Percentiles rank a stretch among this genome's conserved stretches.
phyloP scores from a whole-genome alignment of 176 grass and related monocot species.

The Cocos nucifera region DNA sequence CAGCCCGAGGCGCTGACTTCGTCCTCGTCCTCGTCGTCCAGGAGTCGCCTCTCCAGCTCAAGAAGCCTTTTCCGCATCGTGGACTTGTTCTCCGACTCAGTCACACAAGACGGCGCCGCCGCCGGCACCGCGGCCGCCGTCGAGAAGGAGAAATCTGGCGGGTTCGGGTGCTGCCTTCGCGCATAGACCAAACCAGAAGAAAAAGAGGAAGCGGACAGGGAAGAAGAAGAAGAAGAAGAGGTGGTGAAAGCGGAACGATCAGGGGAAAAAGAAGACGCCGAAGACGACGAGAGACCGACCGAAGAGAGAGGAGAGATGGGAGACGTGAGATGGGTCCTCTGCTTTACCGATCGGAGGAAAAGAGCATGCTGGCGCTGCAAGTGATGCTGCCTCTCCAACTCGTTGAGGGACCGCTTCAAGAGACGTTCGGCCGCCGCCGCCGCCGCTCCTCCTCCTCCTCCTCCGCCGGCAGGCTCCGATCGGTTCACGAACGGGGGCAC shows the following conservation, averaged over 20 bases:
- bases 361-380: slow-evolving; percentile 46
- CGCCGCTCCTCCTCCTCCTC: not conserved
- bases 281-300: not conserved
- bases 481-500: slow-evolving; percentile 31
- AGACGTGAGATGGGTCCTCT: slow-evolving; percentile 25
- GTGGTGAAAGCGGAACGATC: slow-evolving; percentile 15
- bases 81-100: slow-evolving; percentile 13
- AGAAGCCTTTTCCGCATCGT: slow-evolving; percentile 33
- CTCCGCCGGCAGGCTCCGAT: slow-evolving; percentile 1
- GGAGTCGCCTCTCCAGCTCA: slow-evolving; percentile 75
- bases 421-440: slow-evolving; percentile 4
- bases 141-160: slow-evolving; percentile 25
- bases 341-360: slow-evolving; percentile 56
- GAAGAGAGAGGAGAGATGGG: not conserved
- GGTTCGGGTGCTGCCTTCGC: too few relatives aligned
- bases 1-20: slow-evolving; percentile 55
- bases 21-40: slow-evolving; percentile 49
- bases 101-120: not conserved
- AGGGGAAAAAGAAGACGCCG: slow-evolving; percentile 20
- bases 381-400: slow-evolving; percentile 58
- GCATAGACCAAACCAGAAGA: too few relatives aligned
- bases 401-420: slow-evolving; percentile 60
- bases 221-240: slow-evolving; percentile 24
- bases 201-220: slow-evolving; percentile 28
- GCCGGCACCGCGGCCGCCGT: slow-evolving; percentile 7